Base-by-base conservation (phyloP, 1,284 basidiomycete genomes). In the Anthracocystis walkeri region DNA sequence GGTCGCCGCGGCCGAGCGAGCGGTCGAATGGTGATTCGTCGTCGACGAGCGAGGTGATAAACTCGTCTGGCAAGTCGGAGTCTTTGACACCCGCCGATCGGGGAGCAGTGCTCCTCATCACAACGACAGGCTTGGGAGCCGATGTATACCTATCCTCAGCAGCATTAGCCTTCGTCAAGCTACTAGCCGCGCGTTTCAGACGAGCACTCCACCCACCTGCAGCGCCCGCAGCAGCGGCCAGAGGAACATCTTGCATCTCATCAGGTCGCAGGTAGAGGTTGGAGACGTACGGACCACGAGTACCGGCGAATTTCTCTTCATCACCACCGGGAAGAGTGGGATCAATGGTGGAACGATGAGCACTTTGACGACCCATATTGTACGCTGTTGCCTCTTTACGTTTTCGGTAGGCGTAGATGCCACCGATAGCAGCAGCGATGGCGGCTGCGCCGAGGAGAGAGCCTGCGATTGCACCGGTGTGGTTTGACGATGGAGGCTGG, bases 331-430 rank as follows among this genome's bases (percentile, higher is more conserved):
- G 31, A 64, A 60, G 31, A 64, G 58, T 60, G 33, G 66, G 42
- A 72, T 68, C 49, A 56, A 58, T 14, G 2, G 35, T 38, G 35
- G 35, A 16, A 58, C 67, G 61, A 25, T 25, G 5, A 20, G 33
- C 45, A 18, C 44, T 55, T 25, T 55, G 62, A 27, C 52, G 55
- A 25, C 54, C 62, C 21, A 58, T 41, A 40, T 72, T 63, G 59
- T 74, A 62, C 2, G 68, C 69, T 18, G 59, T 63, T 6, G 79
- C 75, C 46, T 82, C 67, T 27, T 70, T 62, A 42, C 82, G 76
- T 53, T 83, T 82, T 18, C 71, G 67, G 61, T 78, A 81, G 35
- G 82, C 82, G 57, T 84, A 84, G 57, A 83, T 64, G 8, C 81
- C 79, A 20, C 81, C 82, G 46, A 79, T 44, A 29, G 75, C 73